Evolutionary conservation across 179 eudicot genomes (phyloP), one percentile per base, ranked within the genome.

Genomic region (Amaranthus tricolor): DNA sequence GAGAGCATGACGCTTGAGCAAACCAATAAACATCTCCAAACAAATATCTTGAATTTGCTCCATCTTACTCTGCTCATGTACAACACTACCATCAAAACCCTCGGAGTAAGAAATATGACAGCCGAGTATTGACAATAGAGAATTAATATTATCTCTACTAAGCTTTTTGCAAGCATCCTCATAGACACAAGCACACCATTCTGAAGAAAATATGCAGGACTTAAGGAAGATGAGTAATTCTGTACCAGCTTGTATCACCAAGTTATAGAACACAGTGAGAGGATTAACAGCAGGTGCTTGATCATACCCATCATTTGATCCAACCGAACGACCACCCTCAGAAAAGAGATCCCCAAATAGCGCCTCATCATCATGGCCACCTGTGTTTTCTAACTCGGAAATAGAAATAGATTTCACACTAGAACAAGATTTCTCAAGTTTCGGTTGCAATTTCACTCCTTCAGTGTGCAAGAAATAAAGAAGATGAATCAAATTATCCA

Each of bases 321-420:
- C 97, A 75, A 84, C 88, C 61, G 99, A 89, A 11, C 99, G 98
- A 66, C 91, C 91, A 76, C 91, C 91, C 89, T 96, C 99, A 13
- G 97, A 96, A 78, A 96, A 96, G 74, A 96, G 96, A 85, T 96
- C 91, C 73, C 99, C 99, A 83, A 96, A 96, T 47, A 96, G 84
- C 52, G 98, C 97, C 80, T 96, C 99, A 80, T 96, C 99, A 82
- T 96, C 99, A 76, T 91, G 97, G 85, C 91, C 87, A 79, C 84
- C 80, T 40, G 85, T 81, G 74, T 52, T 93, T 70, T 96, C 99
- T 49, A 77, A 73, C 84, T 96, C 99, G 62, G 85, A 81, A 60
- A 73, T 75, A 67, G 76, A 80, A 85, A 82, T 74, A 44, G 85
- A 77, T 88, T 90, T 96, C 60, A 87, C 81, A 77, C 84, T 86